These are phyloP conservation scores for Pleurotus platypus DNA, from an alignment of 768 basidiomycete species.

Conservation along the genomic window DNA sequence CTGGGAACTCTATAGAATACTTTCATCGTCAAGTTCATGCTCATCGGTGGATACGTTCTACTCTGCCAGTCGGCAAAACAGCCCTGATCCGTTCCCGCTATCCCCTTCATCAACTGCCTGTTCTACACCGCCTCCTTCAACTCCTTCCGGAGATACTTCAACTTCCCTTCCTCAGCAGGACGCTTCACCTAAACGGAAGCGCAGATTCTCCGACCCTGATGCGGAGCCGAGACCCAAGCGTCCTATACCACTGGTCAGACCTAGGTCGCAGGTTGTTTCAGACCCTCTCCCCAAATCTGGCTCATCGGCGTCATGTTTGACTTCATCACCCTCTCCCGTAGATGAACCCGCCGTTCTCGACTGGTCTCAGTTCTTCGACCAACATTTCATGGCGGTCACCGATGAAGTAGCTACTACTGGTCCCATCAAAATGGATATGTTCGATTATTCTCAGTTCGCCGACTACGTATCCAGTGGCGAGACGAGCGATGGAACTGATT, in stretches of 20 bases:
- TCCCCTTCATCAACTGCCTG: no score
- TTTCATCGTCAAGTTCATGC: no score
- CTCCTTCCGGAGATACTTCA: background rate
- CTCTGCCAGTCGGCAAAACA: no score
- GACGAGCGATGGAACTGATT: no score
- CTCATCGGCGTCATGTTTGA: background rate
- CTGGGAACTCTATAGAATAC: no score
- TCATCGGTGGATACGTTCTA: no score
- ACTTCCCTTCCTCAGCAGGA: no score
- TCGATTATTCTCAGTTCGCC: slow-evolving; percentile 16
- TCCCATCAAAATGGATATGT: slow-evolving; percentile 29
- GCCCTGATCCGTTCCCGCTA: no score
- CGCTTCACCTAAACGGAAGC: slow-evolving; percentile 23
- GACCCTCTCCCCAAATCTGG: slow-evolving; percentile 18
- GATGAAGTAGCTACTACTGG: slow-evolving; percentile 19
- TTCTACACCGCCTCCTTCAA: background rate
- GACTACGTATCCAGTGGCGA: no score
- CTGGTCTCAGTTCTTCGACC: slow-evolving; percentile 28
- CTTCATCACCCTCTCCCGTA: background rate
- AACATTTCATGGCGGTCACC: slow-evolving; percentile 20
- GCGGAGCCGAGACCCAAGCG: slow-evolving; percentile 19
- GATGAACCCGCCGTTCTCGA: slow-evolving; percentile 17
- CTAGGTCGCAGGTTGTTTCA: slow-evolving; percentile 19
- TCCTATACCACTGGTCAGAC: slow-evolving; percentile 13
- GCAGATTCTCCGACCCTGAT: slow-evolving; percentile 31